Evolutionary conservation across 2,329 filamentous ascomycete species (phyloP).

Genomic region (Clarireedia monteithiana): DNA sequence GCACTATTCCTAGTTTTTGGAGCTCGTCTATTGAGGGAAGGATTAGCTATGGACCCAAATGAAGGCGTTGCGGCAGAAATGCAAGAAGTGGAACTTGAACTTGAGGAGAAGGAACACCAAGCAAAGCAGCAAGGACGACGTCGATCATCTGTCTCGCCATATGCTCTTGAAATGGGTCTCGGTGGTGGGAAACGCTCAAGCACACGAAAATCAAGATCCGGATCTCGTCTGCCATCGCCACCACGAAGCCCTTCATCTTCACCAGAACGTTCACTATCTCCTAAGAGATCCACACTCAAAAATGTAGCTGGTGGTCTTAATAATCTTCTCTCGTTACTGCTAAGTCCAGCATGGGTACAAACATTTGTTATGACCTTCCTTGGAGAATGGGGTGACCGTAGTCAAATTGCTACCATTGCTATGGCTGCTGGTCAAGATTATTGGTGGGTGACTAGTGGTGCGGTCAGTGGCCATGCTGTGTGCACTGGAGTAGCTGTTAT

Average conservation of each 20-base stretch:
- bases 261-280: constrained; percentile 44
- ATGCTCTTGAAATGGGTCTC: constrained; percentile 74
- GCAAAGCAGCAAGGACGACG: constrained; percentile 59
- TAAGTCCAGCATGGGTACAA: constrained; percentile 96
- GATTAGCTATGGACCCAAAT: constrained; percentile 77
- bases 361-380: constrained; percentile 99
- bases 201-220: constrained; percentile 60
- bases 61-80: constrained; percentile 95
- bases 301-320: constrained; percentile 56
- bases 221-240: constrained; percentile 70
- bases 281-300: constrained; percentile 35
- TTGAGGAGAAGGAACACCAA: constrained; percentile 84
- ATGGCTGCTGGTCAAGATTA: constrained; percentile 99
- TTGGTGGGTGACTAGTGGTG: constrained; percentile 95
- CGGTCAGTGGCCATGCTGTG: constrained; percentile 75
- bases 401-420: constrained; percentile 95
- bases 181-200: constrained; percentile 47
- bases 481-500: constrained; percentile 90
- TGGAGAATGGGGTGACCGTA: constrained; percentile 95
- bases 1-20: constrained; percentile 87
- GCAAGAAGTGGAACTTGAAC: constrained; percentile 90
- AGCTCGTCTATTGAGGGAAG: constrained; percentile 74
- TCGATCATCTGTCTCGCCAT: constrained; percentile 63
- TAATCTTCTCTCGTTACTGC: constrained; percentile 79
- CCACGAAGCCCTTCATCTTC: constrained; percentile 75